Evolutionary conservation across 1,284 basidiomycete genomes (phyloP).

Genomic region (Leucoagaricus sp.): DNA sequence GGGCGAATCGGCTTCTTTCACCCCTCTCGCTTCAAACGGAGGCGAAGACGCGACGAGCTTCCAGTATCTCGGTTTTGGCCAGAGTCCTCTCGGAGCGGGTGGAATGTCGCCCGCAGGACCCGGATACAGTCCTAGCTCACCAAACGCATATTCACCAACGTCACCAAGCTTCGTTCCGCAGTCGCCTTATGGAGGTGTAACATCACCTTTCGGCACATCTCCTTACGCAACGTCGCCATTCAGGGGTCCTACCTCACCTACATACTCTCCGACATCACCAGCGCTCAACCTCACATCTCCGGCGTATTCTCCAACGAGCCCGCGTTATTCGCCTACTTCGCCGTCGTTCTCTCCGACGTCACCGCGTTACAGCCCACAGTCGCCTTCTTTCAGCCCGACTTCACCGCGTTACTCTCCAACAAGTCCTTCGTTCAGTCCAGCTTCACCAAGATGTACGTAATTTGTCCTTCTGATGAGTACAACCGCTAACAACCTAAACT

Average conservation of each 20-base stretch:
- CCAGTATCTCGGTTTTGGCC: conserved; percentile 74
- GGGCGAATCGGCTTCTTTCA: conserved; percentile 90
- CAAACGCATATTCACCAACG: conserved; percentile 84
- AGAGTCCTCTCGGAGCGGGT: conserved; percentile 78
- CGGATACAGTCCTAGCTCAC: conserved; percentile 82
- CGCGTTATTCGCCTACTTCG: conserved; percentile 82
- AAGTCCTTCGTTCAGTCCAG: conserved; percentile 86
- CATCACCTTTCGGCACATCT: conserved; percentile 81
- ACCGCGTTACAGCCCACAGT: conserved; percentile 79
- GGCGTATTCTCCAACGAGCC: conserved; percentile 87
- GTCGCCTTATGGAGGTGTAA: conserved; percentile 79
- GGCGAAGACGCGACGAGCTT: conserved; percentile 80
- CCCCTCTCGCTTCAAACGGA: conserved; percentile 88
- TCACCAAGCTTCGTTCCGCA: conserved; percentile 83
- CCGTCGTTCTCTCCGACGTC: conserved; percentile 88
- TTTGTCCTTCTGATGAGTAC: conserved; percentile 14
- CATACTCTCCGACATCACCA: conserved; percentile 85
- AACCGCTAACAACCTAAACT: conserved; percentile 19
- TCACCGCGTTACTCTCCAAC: conserved; percentile 85
- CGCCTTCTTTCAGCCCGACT: conserved; percentile 84
- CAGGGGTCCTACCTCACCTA: conserved; percentile 74
- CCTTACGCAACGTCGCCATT: conserved; percentile 81
- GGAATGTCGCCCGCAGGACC: conserved; percentile 81
- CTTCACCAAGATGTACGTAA: conserved; percentile 76
- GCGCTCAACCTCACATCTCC: conserved; percentile 80